Evolutionary conservation across 31 red algal genomes (phyloP).

Genomic region (Odonthalia washingtoniensis): DNA sequence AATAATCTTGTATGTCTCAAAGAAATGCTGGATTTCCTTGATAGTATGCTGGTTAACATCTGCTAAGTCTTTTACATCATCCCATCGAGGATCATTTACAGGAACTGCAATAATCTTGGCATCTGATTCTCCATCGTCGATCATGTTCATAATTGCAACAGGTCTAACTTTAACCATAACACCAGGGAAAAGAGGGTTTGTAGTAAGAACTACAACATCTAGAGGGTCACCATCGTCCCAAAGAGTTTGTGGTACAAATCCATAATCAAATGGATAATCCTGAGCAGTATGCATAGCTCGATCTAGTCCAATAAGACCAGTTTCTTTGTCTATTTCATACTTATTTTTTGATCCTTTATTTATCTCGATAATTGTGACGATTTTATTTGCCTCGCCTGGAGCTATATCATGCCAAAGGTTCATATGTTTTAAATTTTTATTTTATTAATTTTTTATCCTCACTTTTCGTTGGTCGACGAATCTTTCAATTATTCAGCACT

Average conservation of each 20-base stretch:
- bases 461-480: no score
- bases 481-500: no score
- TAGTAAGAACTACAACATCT: slow-evolving; percentile 36
- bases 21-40: slow-evolving; percentile 21
- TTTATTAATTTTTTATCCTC: no score
- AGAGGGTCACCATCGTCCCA: slow-evolving; percentile 35
- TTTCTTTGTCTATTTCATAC: slow-evolving; percentile 42
- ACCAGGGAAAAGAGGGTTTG: background rate
- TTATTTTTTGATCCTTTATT: slow-evolving; percentile 4
- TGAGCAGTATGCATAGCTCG: slow-evolving; percentile 21
- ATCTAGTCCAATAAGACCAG: slow-evolving; percentile 15
- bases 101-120: slow-evolving; percentile 35
- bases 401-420: slow-evolving; percentile 4
- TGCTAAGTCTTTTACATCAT: slow-evolving; percentile 8
- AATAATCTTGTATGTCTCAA: slow-evolving; percentile 23
- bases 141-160: slow-evolving; percentile 26
- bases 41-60: slow-evolving; percentile 1
- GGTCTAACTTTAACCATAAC: slow-evolving; percentile 1
- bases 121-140: slow-evolving; percentile 32
- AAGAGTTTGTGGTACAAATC: slow-evolving; percentile 29
- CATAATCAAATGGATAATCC: slow-evolving; percentile 30
- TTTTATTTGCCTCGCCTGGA: slow-evolving; percentile 6
- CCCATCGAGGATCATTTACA: background rate
- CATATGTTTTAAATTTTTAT: no score
- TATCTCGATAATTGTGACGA: slow-evolving; percentile 32